These are phyloP conservation scores for Russula abietina DNA, from an alignment of 768 basidiomycete genomes.

Conservation along the genomic window DNA sequence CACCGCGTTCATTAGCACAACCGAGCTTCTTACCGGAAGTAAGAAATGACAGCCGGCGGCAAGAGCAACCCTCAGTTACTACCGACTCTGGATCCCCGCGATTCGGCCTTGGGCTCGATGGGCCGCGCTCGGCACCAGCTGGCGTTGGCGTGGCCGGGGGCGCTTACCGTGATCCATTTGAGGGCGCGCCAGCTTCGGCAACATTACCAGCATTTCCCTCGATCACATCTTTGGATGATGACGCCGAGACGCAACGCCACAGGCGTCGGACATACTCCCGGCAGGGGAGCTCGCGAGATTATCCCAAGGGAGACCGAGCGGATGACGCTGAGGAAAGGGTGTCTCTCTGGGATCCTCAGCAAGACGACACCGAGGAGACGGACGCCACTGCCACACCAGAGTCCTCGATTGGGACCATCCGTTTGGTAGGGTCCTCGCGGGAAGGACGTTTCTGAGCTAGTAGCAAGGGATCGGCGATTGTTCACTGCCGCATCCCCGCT, in stretches of 20 bases:
- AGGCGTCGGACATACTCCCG: slow-evolving; percentile 33
- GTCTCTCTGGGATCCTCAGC: slow-evolving; percentile 38
- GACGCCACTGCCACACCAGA: slow-evolving; percentile 1
- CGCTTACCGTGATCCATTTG: slow-evolving; percentile 15
- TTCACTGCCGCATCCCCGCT: background rate
- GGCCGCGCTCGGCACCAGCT: slow-evolving; percentile 21
- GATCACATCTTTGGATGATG: background rate
- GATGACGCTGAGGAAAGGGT: slow-evolving; percentile 60
- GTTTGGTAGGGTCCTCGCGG: slow-evolving; percentile 15
- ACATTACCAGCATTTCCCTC: slow-evolving; percentile 14
- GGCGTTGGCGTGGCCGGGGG: background rate
- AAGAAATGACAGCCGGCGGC: background rate
- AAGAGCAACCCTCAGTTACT: background rate
- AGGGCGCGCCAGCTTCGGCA: slow-evolving; percentile 2
- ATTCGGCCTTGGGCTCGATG: background rate
- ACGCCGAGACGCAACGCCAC: background rate
- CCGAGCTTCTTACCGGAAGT: background rate
- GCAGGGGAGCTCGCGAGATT: slow-evolving; percentile 37
- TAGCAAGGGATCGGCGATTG: background rate
- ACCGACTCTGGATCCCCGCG: background rate
- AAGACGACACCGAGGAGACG: slow-evolving; percentile 2
- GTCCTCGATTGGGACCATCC: slow-evolving; percentile 20
- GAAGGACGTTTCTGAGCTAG: slow-evolving; percentile 5
- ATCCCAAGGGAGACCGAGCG: slow-evolving; percentile 34
- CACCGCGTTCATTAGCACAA: background rate